Base-by-base conservation (phyloP, 1,284 basidiomycete species). In the Sphaerobolus stellatus region DNA sequence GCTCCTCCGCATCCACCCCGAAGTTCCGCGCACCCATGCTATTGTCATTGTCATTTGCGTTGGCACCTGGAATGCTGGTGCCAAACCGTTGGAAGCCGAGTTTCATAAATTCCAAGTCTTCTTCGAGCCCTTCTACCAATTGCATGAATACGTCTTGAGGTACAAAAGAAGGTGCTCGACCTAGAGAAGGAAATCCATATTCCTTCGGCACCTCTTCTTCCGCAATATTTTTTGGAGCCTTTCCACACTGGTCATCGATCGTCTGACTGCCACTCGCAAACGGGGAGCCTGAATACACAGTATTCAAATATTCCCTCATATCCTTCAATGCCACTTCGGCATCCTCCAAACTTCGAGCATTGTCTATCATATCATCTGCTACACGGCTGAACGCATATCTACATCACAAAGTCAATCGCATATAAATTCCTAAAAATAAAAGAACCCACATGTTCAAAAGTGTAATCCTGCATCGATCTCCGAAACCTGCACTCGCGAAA, bases 91-190 rank as follows among this genome's bases (percentile, higher is more conserved):
- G 22, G 48, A 40, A 33, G 25, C 34, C 24, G n/a, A n/a, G n/a
- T n/a, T 54, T 40, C 33, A 59, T 57, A 50, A 71, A 72, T 16
- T 43, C 36, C 5, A 71, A 56, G 54, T 76, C 75, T 50, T 70
- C 70, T 22, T 65, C 62, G 58, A 72, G 73, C 0, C 72, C 75
- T 16, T 64, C 59, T 29, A 72, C 64, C 24, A 75, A 64, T 48
- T 75, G 73, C 25, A 71, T 62, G 52, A 75, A 73, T 7, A 71
- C 70, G 14, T 67, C 58, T 2, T 69, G 62, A 7, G 73, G 71
- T 2, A 71, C 62, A 4, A 66, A 61, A 2, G 68, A 64, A n/a
- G 16, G 71, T 59, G 25, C 74, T 56, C 2, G 57, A 53, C 1
- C 69, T 54, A 47, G 75, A 71, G 29, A 74, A 18, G 40, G 40